Evolutionary conservation across 176 grass and related monocot species (phyloP).

Genomic region (Aegilops umbellulata): DNA sequence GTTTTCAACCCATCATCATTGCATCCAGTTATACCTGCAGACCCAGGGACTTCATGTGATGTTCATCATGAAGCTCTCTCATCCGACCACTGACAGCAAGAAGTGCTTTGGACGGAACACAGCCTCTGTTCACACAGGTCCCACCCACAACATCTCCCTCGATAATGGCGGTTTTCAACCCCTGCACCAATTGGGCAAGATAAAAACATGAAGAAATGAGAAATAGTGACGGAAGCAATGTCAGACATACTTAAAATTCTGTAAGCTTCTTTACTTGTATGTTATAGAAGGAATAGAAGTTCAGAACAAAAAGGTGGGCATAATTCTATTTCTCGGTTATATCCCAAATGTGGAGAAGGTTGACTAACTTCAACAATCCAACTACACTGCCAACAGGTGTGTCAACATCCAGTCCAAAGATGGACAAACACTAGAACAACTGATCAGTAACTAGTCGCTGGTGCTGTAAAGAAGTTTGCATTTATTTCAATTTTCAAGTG

Average conservation of each 20-base stretch:
- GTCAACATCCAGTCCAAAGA: not conserved
- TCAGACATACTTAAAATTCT: not conserved
- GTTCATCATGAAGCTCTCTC: constrained; percentile 83
- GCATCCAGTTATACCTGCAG: constrained; percentile 51
- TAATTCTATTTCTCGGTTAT: not conserved
- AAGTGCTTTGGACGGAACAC: constrained; percentile 57
- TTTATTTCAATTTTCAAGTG: not conserved
- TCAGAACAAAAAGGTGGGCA: not conserved
- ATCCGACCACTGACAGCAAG: constrained; percentile 97
- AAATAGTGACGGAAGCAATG: not conserved
- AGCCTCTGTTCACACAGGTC: constrained; percentile 15
- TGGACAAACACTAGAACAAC: not conserved
- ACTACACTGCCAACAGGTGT: not conserved
- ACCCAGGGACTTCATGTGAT: constrained; percentile 89
- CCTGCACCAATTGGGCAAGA: constrained; percentile 37
- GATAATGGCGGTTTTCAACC: constrained; percentile 91
- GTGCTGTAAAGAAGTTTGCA: not conserved
- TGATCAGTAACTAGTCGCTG: not conserved
- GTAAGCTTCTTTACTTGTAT: not conserved
- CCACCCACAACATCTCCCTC: constrained; percentile 91
- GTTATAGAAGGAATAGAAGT: not conserved
- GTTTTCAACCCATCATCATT: not conserved
- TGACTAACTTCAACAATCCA: not conserved
- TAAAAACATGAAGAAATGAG: not conserved
- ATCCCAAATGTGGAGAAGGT: not conserved